These are phyloP conservation scores for Erodium maritimum DNA, from an alignment of 345 rosid genomes.

Conservation along the genomic window DNA sequence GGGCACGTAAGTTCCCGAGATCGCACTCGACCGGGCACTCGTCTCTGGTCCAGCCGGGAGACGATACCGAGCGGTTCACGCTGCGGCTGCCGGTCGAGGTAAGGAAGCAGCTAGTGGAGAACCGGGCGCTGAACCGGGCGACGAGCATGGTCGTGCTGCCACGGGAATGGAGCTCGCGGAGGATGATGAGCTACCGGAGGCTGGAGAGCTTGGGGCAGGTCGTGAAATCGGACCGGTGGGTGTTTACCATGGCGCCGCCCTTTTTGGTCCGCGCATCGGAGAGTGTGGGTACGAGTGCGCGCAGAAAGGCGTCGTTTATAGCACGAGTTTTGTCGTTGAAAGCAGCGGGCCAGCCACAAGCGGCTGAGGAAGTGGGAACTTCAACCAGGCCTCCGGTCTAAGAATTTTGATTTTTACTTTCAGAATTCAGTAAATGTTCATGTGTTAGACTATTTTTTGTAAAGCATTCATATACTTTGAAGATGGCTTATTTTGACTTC, in stretches of 20 bases:
- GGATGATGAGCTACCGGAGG: constrained; percentile 22
- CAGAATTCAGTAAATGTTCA: too few relatives aligned
- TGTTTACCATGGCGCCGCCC: constrained; percentile 27
- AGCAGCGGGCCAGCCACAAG: background rate
- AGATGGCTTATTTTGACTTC: too few relatives aligned
- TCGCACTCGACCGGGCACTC: constrained; percentile 97
- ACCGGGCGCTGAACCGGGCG: constrained; percentile 51
- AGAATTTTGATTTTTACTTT: too few relatives aligned
- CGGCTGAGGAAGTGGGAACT: background rate
- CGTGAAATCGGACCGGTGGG: constrained; percentile 45
- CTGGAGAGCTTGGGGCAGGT: constrained; percentile 21
- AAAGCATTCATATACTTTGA: too few relatives aligned
- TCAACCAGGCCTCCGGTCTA: background rate
- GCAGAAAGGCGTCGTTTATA: background rate
- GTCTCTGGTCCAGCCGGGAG: constrained; percentile 61
- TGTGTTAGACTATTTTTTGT: too few relatives aligned
- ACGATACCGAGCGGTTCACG: constrained; percentile 74
- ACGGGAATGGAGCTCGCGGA: constrained; percentile 38
- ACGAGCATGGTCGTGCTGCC: constrained; percentile 46
- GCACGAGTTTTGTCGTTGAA: background rate
- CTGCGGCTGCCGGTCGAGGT: constrained; percentile 59
- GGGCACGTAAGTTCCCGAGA: constrained; percentile 26
- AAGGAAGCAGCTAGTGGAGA: constrained; percentile 47
- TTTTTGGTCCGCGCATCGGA: constrained; percentile 38
- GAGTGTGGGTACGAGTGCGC: constrained; percentile 11